Base-by-base conservation (phyloP, 805 yeast species). In the Hanseniaspora thailandica region DNA sequence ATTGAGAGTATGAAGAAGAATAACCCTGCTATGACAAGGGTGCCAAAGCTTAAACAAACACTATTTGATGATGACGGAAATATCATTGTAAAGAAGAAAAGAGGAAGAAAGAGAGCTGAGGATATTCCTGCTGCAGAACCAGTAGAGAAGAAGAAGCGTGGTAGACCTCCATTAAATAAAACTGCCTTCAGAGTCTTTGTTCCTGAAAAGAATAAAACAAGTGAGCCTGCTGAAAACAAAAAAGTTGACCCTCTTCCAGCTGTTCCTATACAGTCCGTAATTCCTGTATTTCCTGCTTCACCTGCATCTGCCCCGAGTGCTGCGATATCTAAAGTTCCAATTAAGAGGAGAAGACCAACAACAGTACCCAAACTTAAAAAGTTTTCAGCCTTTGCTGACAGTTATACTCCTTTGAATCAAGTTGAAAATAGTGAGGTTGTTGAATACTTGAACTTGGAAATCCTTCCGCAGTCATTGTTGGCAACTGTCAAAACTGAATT, bases 361-460 rank as follows among this genome's bases (percentile, higher is more conserved):
- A 19, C 36, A 15, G 19, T 7, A 9, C 35, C 31, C 33, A 49
- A 49, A 28, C n/a, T 12, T 26, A 49, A 50, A 28, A 34, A 31
- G 30, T 50, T 50, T 28, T 50, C 54, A 7, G 54, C 54, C 2
- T 50, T 50, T 35, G 54, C 54, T 15, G 54, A 50, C 13, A 43
- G 26, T n/a, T 50, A 50, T 33, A 50, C 45, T 15, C 54, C 54
- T 26, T 20, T 50, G 25, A 50, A 35, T 28, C 39, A 30, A 28
- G 26, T 35, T 8, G 52, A 48, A 25, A 38, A 33, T 15, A 40
- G 25, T 19, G 44, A 23, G 35, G 8, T 43, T 43, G 46, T 43
- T 30, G 46, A 43, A n/a, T 19, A 28, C 31, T 19, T 43, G 15
- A 43, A 43, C 8, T 19, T 43, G 19, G 35, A 43, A 19, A 28